These are phyloP conservation scores for Zasmidium citrigriseum DNA, from an alignment of 2,329 filamentous ascomycete species.

Conservation along the genomic window DNA sequence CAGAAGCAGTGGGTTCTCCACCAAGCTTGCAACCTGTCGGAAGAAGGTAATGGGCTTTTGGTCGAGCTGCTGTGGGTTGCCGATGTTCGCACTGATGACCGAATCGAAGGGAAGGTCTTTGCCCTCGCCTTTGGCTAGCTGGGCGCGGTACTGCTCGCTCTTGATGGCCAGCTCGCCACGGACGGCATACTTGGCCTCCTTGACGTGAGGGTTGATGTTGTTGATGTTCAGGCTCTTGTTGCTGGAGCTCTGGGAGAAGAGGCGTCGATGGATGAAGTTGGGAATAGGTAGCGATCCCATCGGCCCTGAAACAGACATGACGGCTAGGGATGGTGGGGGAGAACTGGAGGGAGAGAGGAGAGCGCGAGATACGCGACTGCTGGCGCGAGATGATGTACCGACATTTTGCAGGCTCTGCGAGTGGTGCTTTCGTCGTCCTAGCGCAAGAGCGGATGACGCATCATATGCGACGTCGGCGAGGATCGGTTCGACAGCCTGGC, in stretches of 20 bases:
- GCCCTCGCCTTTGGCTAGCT: constrained; percentile 61
- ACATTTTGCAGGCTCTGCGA: constrained; percentile 8
- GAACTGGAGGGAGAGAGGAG: background rate
- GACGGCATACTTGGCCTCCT: constrained; percentile 90
- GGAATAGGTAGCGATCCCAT: constrained; percentile 21
- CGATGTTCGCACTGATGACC: constrained; percentile 96
- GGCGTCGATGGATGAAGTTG: constrained; percentile 23
- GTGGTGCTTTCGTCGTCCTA: constrained; percentile 3
- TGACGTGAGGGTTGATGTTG: constrained; percentile 91
- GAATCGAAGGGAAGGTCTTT: constrained; percentile 77
- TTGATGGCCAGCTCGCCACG: constrained; percentile 92
- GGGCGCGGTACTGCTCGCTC: constrained; percentile 84
- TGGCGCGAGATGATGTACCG: background rate
- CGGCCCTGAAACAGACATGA: constrained; percentile 8
- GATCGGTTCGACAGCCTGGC: background rate
- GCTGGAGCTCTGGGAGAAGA: constrained; percentile 21
- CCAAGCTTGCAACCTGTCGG: constrained; percentile 87
- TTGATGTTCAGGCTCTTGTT: constrained; percentile 61
- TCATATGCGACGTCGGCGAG: background rate
- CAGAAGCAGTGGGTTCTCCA: constrained; percentile 86
- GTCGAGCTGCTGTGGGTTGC: constrained; percentile 97
- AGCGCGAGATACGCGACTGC: background rate
- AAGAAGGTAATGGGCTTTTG: constrained; percentile 99
- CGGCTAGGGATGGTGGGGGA: background rate
- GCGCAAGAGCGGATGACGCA: background rate